A percentile compares a stretch with the other conserved stretches of the same genome.
These are phyloP conservation scores for Alternaria alternata DNA, from an alignment of 2,329 filamentous ascomycete genomes.

Conservation along the genomic window DNA sequence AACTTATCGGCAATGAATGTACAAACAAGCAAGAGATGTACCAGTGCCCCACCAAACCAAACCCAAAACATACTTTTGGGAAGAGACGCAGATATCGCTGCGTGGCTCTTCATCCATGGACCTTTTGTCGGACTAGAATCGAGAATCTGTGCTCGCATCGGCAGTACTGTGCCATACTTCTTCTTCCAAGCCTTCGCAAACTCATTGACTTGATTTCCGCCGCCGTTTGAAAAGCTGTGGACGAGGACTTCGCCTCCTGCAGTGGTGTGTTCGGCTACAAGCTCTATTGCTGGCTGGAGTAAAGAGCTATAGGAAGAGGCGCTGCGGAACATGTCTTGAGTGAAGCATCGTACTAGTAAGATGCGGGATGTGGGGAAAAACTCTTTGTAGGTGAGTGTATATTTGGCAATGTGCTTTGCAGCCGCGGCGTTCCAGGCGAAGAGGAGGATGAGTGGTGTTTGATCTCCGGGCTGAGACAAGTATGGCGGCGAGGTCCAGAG, in stretches of 20 bases:
- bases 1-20: constrained; percentile 29
- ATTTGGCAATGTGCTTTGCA: constrained; percentile 50
- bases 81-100: constrained; percentile 40
- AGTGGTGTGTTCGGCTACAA: constrained; percentile 33
- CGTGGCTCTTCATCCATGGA: constrained; percentile 40
- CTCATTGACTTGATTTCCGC: constrained; percentile 44
- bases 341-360: constrained; percentile 41
- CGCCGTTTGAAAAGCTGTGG: constrained; percentile 50
- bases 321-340: constrained; percentile 41
- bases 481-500: constrained; percentile 38
- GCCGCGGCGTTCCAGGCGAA: constrained; percentile 49
- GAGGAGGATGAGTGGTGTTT: constrained; percentile 41
- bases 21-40: constrained; percentile 39
- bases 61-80: constrained; percentile 36
- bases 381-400: constrained; percentile 41
- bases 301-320: constrained; percentile 24
- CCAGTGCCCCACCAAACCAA: constrained; percentile 35
- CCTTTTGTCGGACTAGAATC: constrained; percentile 48
- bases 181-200: constrained; percentile 45
- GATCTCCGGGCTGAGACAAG: constrained; percentile 8
- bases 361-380: constrained; percentile 45
- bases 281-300: constrained; percentile 36
- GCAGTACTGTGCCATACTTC: constrained; percentile 26
- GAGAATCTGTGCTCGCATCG: constrained; percentile 42
- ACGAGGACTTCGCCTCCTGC: constrained; percentile 40